Percentiles rank a stretch among this genome's conserved stretches.
Evolutionary conservation across 2,329 filamentous ascomycete species (phyloP).

Genomic region (Aspergillus pseudoglaucus): DNA sequence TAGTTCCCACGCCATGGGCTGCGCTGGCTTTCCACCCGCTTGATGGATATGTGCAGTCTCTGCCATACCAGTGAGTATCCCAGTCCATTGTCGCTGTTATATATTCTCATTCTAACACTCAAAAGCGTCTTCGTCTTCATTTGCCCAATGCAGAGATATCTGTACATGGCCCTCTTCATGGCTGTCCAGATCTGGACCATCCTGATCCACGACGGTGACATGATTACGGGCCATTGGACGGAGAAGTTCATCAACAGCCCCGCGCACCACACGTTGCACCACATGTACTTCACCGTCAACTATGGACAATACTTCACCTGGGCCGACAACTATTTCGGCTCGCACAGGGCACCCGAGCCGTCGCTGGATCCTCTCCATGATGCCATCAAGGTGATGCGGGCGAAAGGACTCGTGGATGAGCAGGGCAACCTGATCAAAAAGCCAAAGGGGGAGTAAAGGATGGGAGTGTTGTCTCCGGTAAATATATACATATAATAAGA

Average conservation of each 20-base stretch:
- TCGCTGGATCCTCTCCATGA: too few relatives aligned
- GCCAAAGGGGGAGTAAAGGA: too few relatives aligned
- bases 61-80: slow-evolving; percentile 65
- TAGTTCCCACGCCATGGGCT: slow-evolving; percentile 79
- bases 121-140: slow-evolving; percentile 44
- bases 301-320: slow-evolving; percentile 88
- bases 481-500: neutral
- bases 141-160: slow-evolving; percentile 76
- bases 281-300: slow-evolving; percentile 83
- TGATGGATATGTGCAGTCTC: slow-evolving; percentile 78
- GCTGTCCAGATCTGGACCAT: slow-evolving; percentile 89
- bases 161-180: slow-evolving; percentile 68
- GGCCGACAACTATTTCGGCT: slow-evolving; percentile 72
- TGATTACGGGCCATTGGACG: slow-evolving; percentile 1
- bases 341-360: slow-evolving; percentile 49
- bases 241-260: slow-evolving; percentile 77
- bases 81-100: too few relatives aligned
- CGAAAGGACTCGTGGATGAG: too few relatives aligned
- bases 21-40: slow-evolving; percentile 91
- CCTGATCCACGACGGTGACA: slow-evolving; percentile 76
- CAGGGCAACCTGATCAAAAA: too few relatives aligned
- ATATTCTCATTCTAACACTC: too few relatives aligned
- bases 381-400: too few relatives aligned
- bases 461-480: neutral
- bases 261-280: slow-evolving; percentile 89